Evolutionary conservation across 1,284 basidiomycete genomes (phyloP).

Genomic region (Sporisorium iseilematis-ciliati): DNA sequence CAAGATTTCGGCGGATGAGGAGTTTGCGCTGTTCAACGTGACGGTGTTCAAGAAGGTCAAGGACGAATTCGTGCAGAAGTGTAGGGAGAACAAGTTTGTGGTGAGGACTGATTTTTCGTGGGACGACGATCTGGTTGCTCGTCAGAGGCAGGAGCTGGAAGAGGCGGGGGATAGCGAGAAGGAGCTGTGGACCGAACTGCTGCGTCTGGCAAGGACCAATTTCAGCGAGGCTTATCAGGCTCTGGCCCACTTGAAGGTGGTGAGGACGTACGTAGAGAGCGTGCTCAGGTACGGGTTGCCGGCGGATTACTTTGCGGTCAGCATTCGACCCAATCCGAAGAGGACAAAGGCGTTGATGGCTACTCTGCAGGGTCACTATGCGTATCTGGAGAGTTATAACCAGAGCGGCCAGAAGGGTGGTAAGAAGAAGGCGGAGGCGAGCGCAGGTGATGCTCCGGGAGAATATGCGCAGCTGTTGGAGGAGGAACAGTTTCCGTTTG

Average conservation of each 20-base stretch:
- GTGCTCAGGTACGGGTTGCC: constrained; percentile 95
- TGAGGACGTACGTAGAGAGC: constrained; percentile 92
- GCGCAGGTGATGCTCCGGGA: constrained; percentile 58
- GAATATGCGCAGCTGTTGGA: constrained; percentile 66
- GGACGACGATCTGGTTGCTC: constrained; percentile 85
- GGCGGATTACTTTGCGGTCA: constrained; percentile 86
- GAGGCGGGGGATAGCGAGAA: constrained; percentile 88
- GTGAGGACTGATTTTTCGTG: constrained; percentile 89
- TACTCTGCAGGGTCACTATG: constrained; percentile 81
- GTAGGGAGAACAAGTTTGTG: constrained; percentile 95
- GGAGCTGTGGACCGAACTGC: constrained; percentile 96
- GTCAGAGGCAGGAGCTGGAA: constrained; percentile 84
- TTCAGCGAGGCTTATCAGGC: constrained; percentile 97
- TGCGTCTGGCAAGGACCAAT: constrained; percentile 92
- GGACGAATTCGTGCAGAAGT: constrained; percentile 94
- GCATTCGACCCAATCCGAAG: constrained; percentile 85
- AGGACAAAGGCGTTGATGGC: constrained; percentile 79
- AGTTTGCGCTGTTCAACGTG: constrained; percentile 87
- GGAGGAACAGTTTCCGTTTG: constrained; percentile 66
- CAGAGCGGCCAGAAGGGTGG: constrained; percentile 20
- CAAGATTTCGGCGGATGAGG: constrained; percentile 84
- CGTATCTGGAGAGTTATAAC: constrained; percentile 78
- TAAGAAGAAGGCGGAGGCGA: constrained; percentile 15
- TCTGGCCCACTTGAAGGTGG: constrained; percentile 90
- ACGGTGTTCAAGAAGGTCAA: constrained; percentile 91